phyloP scores from a whole-genome alignment of 139 green algal species.

The Chlamydomonas sphaeroides region DNA sequence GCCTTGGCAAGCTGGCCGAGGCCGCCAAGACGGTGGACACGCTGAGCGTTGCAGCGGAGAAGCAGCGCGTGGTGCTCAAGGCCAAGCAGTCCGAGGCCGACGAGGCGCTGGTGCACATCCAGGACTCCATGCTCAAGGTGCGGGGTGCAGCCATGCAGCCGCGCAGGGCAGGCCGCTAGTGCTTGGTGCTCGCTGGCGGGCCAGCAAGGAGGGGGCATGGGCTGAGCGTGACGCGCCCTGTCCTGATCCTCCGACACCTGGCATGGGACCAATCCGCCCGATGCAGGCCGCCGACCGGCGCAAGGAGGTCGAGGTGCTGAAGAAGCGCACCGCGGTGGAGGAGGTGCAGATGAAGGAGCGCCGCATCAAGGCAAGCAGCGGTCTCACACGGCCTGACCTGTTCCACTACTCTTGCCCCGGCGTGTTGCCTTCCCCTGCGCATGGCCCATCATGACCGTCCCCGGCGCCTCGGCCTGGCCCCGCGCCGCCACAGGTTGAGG shows the following conservation, averaged over 20 bases:
- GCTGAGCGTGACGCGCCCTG: too few relatives aligned
- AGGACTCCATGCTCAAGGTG: constrained; percentile 60
- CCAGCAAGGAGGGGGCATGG: too few relatives aligned
- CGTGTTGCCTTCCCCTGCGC: too few relatives aligned
- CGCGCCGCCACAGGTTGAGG: constrained; percentile 63
- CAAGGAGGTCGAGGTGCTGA: constrained; percentile 74
- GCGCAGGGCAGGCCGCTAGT: too few relatives aligned
- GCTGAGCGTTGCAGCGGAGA: constrained; percentile 65
- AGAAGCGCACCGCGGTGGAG: constrained; percentile 65
- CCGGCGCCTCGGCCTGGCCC: too few relatives aligned
- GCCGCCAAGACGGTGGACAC: constrained; percentile 75
- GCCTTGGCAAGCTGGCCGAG: constrained; percentile 80
- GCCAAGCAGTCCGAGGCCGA: constrained; percentile 78
- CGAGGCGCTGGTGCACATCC: constrained; percentile 70
- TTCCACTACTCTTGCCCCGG: too few relatives aligned
- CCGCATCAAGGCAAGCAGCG: constrained; percentile 13
- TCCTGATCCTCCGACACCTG: constrained; percentile 8
- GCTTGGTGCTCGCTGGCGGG: too few relatives aligned
- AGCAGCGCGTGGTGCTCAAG: constrained; percentile 72
- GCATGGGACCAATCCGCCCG: too few relatives aligned
- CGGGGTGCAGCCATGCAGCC: too few relatives aligned
- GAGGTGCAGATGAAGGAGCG: constrained; percentile 64
- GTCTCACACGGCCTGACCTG: too few relatives aligned
- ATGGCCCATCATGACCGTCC: too few relatives aligned
- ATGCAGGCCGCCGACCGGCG: constrained; percentile 68